Conservation (phyloP, 2,329 filamentous ascomycete species). For the Epichloe elymi region DNA sequence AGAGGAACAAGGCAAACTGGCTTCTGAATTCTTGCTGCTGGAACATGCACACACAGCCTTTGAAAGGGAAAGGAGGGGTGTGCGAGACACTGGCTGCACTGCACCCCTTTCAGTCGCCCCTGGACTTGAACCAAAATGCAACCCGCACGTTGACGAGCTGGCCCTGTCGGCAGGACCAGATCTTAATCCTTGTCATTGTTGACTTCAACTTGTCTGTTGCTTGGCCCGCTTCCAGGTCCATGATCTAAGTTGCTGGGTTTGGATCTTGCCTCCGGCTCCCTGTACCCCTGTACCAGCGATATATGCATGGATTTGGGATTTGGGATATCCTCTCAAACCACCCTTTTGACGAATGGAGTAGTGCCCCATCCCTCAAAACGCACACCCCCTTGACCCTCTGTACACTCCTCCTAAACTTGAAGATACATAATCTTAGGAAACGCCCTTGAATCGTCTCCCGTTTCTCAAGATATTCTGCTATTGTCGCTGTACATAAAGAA, state of each 20-base stretch:
- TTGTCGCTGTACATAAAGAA: neutral
- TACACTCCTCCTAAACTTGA: conserved; percentile 9
- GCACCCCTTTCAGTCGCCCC: neutral
- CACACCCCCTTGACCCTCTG: conserved; percentile 1
- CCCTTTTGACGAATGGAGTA: conserved; percentile 14
- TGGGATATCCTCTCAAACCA: conserved; percentile 22
- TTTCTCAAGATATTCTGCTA: neutral
- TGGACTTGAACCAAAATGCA: neutral
- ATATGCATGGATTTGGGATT: conserved; percentile 15
- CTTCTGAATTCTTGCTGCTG: neutral
- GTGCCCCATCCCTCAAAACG: conserved; percentile 20
- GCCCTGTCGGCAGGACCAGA: conserved; percentile 6
- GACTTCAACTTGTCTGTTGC: conserved; percentile 14
- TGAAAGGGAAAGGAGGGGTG: neutral
- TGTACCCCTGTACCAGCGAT: conserved; percentile 16
- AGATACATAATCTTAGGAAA: conserved; percentile 19
- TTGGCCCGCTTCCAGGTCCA: conserved; percentile 25
- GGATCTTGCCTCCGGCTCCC: conserved; percentile 19
- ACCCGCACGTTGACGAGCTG: conserved; percentile 14
- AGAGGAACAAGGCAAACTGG: neutral
- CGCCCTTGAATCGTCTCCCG: conserved; percentile 6
- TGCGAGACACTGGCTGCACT: neutral
- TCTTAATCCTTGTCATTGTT: neutral
- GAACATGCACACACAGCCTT: neutral
- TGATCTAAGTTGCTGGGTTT: conserved; percentile 14